Base-by-base conservation (phyloP, 768 basidiomycete genomes). In the Gloeostereum incarnatum region DNA sequence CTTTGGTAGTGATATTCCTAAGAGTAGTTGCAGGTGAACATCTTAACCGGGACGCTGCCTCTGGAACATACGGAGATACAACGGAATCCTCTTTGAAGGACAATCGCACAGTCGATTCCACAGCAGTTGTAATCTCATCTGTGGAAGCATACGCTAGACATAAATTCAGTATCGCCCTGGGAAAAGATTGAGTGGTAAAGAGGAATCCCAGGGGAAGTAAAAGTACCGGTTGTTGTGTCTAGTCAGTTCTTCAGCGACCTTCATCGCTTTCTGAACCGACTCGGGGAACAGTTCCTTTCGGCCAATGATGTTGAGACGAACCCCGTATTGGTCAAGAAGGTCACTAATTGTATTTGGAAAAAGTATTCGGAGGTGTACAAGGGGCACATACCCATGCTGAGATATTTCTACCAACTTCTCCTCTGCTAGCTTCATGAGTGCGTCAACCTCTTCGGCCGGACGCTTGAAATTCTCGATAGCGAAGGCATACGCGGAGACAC, bases 401-500 rank as follows among this genome's bases (percentile, higher is more conserved):
- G 80, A 83, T 13, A 98, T 64, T 55, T 94, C 88, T 24, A 79
- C 53, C 20, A 98, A 67, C 45, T 82, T 80, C 11, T 69, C 68
- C 54, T 88, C 79, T 1, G 86, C 84, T 34, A 99, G 57, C n/a
- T 63, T 57, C 90, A 99, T 91, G 48, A 98, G 68, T 2, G 78
- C 77, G 18, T 83, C 76, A 1, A 99, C 90, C 56, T 99, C 96
- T 3, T 81, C 81, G 38, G 73, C 65, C 1, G 83, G 71, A 16
- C 96, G 74, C 44, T 87, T 87, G 63, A 98, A 98, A 61, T 98
- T 99, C 50, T 98, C 94, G 43, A 98, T 91, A 1, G 92, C 76
- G 59, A 99, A 99, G n/a, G 91, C 90, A 50, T 94, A 99, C n/a
- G 83, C 87, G 2, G 89, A 81, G 18, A 98, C 91, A 43, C 84